Conservation (phyloP, 805 yeast genomes). For the Hanseniaspora vineae region DNA sequence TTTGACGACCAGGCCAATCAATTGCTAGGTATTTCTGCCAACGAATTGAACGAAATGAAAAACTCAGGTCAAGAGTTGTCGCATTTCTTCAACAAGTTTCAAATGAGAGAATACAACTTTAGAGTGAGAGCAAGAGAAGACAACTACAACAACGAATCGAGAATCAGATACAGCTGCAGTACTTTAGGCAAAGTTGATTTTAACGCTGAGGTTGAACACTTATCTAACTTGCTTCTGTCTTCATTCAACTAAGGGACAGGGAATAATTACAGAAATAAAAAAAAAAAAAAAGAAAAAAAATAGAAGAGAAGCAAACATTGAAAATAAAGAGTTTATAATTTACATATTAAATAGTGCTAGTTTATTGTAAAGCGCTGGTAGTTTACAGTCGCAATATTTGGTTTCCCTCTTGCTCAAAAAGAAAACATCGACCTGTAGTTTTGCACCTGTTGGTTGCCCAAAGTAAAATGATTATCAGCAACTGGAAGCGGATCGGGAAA, state of each 20-base stretch:
- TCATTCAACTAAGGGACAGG: not conserved
- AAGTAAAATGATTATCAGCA: not conserved
- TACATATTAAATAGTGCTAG: too few species aligned
- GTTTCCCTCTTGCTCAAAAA: not conserved
- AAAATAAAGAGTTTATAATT: too few species aligned
- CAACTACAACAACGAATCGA: slow-evolving; percentile 61
- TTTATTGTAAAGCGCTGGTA: too few species aligned
- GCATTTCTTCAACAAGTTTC: slow-evolving; percentile 32
- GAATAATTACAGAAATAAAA: not conserved
- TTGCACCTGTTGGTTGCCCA: not conserved
- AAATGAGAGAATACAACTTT: slow-evolving; percentile 60
- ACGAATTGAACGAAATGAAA: slow-evolving; percentile 35
- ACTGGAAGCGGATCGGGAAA: not conserved
- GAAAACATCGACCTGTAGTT: not conserved
- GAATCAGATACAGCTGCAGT: slow-evolving; percentile 63
- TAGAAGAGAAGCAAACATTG: too few species aligned
- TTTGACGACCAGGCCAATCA: slow-evolving; percentile 76
- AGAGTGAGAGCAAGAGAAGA: slow-evolving; percentile 77
- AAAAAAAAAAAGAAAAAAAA: not conserved
- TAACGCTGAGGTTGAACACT: slow-evolving; percentile 44
- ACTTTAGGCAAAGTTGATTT: slow-evolving; percentile 41
- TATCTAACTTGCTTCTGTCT: slow-evolving; percentile 26
- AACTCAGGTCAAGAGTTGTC: slow-evolving; percentile 28
- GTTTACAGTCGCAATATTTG: too few species aligned
- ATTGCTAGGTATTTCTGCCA: slow-evolving; percentile 53